Percentiles rank a stretch among this genome's conserved stretches.
Evolutionary conservation across 2,329 filamentous ascomycete genomes (phyloP).

Genomic region (Stemphylium vesicarium): DNA sequence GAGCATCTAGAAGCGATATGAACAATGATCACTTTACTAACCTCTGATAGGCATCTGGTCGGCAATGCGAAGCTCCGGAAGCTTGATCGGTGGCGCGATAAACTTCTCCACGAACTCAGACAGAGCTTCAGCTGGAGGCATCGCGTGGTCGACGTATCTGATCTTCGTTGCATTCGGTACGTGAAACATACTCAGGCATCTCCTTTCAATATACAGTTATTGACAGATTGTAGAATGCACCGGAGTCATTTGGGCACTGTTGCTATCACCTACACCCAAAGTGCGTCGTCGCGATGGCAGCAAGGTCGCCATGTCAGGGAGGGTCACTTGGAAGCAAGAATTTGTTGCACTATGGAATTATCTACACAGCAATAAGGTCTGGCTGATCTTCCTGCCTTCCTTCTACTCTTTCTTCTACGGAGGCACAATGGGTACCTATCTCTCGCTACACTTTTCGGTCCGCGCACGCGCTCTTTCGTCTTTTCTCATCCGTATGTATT

Average conservation of each 20-base stretch:
- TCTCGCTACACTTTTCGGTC: conserved; percentile 18
- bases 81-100: conserved; percentile 16
- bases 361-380: conserved; percentile 1
- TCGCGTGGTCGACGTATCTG: conserved; percentile 15
- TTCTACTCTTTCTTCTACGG: conserved; percentile 21
- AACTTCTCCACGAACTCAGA: conserved; percentile 15
- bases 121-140: conserved; percentile 4
- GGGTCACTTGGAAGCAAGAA: conserved; percentile 9
- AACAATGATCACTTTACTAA: not conserved
- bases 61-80: conserved; percentile 17
- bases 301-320: not conserved
- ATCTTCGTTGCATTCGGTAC: conserved; percentile 16
- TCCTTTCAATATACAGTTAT: not conserved
- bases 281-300: conserved; percentile 10
- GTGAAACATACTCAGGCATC: not conserved
- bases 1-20: not conserved
- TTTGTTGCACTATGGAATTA: conserved; percentile 2
- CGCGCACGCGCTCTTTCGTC: conserved; percentile 17
- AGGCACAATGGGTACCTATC: conserved; percentile 17
- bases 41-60: conserved; percentile 12
- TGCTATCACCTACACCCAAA: conserved; percentile 4
- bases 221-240: conserved; percentile 8
- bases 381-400: conserved; percentile 10
- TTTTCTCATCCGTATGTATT: conserved; percentile 11
- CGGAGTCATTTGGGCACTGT: conserved; percentile 11